phyloP scores from a whole-genome alignment of 139 green algal genomes.

The Chloropicon primus region DNA sequence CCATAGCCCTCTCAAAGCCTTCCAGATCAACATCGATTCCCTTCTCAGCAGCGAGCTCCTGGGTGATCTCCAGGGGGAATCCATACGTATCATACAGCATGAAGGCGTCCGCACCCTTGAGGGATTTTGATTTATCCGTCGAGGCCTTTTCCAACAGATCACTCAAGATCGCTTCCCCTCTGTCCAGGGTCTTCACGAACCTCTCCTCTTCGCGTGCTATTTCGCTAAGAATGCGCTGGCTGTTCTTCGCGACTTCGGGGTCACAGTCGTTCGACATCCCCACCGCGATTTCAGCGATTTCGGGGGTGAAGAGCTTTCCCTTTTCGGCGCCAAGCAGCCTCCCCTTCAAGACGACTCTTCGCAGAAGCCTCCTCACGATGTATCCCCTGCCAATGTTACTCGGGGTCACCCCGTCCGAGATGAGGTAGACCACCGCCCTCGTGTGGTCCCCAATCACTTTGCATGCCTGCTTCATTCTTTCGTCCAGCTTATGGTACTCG shows the following conservation, averaged over 20 bases:
- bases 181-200: constrained; percentile 56
- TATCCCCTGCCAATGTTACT: constrained; percentile 84
- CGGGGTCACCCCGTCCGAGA: constrained; percentile 63
- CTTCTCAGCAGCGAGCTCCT: constrained; percentile 13
- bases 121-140: constrained; percentile 1
- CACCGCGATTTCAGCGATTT: constrained; percentile 55
- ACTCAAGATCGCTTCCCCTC: constrained; percentile 25
- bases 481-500: constrained; percentile 38
- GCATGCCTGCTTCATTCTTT: constrained; percentile 19
- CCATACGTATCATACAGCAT: constrained; percentile 78
- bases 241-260: constrained; percentile 37
- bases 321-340: constrained; percentile 51
- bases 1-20: constrained; percentile 52
- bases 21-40: constrained; percentile 31
- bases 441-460: constrained; percentile 76
- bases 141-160: constrained; percentile 10
- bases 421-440: constrained; percentile 65
- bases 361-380: constrained; percentile 66
- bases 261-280: constrained; percentile 49
- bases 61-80: constrained; percentile 77
- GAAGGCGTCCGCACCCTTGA: constrained; percentile 61
- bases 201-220: constrained; percentile 55
- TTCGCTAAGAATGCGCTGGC: constrained; percentile 31
- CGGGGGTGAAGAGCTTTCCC: constrained; percentile 36
- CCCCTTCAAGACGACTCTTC: constrained; percentile 44